These are phyloP conservation scores for Eucommia ulmoides DNA, from an alignment of 257 asterid genomes.

Conservation along the genomic window DNA sequence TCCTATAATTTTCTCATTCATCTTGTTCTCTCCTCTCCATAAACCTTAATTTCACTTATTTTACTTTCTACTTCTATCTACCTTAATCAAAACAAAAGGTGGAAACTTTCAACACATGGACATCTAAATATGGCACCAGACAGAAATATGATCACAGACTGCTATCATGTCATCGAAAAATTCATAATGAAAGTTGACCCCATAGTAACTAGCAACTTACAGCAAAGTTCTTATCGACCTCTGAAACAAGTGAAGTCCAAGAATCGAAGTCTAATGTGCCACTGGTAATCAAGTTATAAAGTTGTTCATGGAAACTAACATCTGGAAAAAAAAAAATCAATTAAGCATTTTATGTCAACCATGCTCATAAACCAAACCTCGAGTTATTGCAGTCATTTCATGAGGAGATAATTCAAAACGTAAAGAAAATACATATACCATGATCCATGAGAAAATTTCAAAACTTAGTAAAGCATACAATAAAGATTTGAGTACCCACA, in stretches of 20 bases:
- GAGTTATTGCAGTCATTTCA: background rate
- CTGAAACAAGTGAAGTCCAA: conserved; percentile 53
- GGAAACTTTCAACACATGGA: too few relatives aligned
- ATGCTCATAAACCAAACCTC: background rate
- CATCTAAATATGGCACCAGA: too few relatives aligned
- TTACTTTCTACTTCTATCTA: too few relatives aligned
- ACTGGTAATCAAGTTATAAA: conserved; percentile 38
- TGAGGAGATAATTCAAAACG: background rate
- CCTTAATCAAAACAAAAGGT: too few relatives aligned
- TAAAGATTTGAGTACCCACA: too few relatives aligned
- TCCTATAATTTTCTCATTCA: too few relatives aligned
- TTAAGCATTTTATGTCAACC: too few relatives aligned
- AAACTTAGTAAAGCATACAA: too few relatives aligned
- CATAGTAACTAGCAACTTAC: conserved; percentile 24
- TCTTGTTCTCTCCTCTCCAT: too few relatives aligned
- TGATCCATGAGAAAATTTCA: background rate
- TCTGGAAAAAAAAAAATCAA: conserved; percentile 25
- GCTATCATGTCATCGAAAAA: background rate
- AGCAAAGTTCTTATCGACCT: conserved; percentile 38
- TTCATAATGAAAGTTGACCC: background rate
- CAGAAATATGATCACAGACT: too few relatives aligned
- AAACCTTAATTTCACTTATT: too few relatives aligned
- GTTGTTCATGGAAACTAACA: conserved; percentile 29
- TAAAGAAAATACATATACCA: background rate
- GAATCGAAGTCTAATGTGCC: conserved; percentile 44